These are phyloP conservation scores for Adansonia gregorii DNA, from an alignment of 441 rosid genomes.

Conservation along the genomic window DNA sequence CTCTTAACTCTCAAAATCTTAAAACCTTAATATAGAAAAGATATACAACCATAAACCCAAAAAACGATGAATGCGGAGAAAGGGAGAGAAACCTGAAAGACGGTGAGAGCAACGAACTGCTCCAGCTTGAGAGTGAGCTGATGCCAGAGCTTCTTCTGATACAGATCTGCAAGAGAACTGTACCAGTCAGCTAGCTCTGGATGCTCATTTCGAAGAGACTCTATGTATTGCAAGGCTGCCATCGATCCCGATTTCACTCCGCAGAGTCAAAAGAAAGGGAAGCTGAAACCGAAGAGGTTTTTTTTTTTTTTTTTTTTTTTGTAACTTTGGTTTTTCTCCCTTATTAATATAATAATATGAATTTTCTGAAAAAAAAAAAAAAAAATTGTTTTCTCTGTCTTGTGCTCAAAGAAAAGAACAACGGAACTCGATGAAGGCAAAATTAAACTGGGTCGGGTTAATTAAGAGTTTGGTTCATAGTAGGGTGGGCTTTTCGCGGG, in stretches of 20 bases:
- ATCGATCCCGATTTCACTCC: slow-evolving; percentile 33
- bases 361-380: not conserved
- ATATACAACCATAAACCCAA: slow-evolving; percentile 4
- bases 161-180: slow-evolving; percentile 11
- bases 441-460: not conserved
- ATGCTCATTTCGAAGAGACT: slow-evolving; percentile 13
- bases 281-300: slow-evolving; percentile 14
- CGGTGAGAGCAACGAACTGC: slow-evolving; percentile 80
- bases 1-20: too few relatives aligned
- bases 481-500: not conserved
- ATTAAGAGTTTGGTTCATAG: slow-evolving; percentile 4
- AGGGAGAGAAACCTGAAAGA: slow-evolving; percentile 63
- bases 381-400: slow-evolving; percentile 32
- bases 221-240: slow-evolving; percentile 17
- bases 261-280: slow-evolving; percentile 26
- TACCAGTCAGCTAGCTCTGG: slow-evolving; percentile 20
- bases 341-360: not conserved
- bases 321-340: not conserved
- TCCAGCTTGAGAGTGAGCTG: slow-evolving; percentile 97
- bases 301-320: not conserved
- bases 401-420: slow-evolving; percentile 55
- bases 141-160: slow-evolving; percentile 97
- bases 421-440: not conserved
- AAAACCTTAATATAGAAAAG: not conserved
- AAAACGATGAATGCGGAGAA: not conserved